Evolutionary conservation across 2,329 filamentous ascomycete genomes (phyloP).

Genomic region (Hypoxylon sp.): DNA sequence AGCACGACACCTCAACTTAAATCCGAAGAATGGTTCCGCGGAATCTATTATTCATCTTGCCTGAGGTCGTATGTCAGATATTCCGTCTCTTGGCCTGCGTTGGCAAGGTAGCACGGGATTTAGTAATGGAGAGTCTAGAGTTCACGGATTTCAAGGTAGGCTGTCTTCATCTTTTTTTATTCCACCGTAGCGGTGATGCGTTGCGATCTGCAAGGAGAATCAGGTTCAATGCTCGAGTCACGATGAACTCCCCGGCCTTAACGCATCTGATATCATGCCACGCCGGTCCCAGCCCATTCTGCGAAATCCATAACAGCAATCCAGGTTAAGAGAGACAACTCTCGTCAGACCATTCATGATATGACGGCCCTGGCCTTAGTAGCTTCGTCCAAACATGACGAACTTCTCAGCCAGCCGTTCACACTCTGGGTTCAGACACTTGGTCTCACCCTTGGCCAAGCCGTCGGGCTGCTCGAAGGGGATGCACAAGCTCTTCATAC

Average conservation of each 20-base stretch:
- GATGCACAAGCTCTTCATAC: conserved; percentile 77
- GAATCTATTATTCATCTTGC: no score
- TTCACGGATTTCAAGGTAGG: neutral
- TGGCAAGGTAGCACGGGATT: neutral
- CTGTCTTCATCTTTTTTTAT: neutral
- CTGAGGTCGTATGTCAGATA: no score
- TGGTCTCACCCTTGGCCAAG: conserved; percentile 80
- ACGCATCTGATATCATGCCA: conserved; percentile 26
- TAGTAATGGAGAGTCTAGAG: neutral
- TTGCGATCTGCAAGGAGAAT: conserved; percentile 3
- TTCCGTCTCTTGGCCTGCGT: neutral
- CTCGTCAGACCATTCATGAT: neutral
- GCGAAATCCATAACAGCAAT: conserved; percentile 13
- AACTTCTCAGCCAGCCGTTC: conserved; percentile 78
- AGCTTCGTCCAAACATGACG: conserved; percentile 89
- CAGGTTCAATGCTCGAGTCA: neutral
- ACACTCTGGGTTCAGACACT: conserved; percentile 92
- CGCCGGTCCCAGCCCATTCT: conserved; percentile 19
- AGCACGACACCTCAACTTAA: no score
- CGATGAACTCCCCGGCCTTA: conserved; percentile 1
- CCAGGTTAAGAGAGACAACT: neutral
- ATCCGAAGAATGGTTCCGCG: no score
- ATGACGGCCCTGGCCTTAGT: conserved; percentile 49
- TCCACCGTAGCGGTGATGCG: conserved; percentile 15
- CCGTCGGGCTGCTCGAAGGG: conserved; percentile 84